Evolutionary conservation across 2,329 filamentous ascomycete genomes (phyloP), one percentile per base, ranked within the genome.

Genomic region (Diplocarpon mali): DNA sequence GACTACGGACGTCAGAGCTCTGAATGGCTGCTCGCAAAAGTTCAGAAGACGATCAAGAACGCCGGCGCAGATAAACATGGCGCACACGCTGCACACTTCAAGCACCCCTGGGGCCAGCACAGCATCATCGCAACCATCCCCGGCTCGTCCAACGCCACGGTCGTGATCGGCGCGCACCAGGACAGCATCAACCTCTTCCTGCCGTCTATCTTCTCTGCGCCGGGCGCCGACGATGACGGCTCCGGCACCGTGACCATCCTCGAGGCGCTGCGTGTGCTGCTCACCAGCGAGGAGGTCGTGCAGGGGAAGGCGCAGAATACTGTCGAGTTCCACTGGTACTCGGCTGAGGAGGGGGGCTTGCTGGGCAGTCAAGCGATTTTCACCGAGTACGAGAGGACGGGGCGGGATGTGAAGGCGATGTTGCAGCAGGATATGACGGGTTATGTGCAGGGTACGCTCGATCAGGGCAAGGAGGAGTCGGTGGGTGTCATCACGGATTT

Each of bases 361-460:
- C 74, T 94, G 3, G 88, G 88, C 47, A 90, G 83, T 57, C 88
- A 95, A 64, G 89, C 85, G 44, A 85, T 96, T 63, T 96, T 95
- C 70, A 73, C 76, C 40, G 68, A 76, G 7, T 96, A 96, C 60
- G 80, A 85, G 65, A 78, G 80, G 62, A 66, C 75, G 16, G 73
- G 75, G 28, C 76, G 81, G 20, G 79, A 90, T 53, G 74, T 96
- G 64, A 93, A 90, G 68, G 90, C 90, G 29, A 96, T 96, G 92
- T 76, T 96, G 44, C 90, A 96, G 69, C 90, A 96, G 66, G 90
- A 96, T 65, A 96, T 96, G 90, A 94, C 87, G 1, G 90, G 90
- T 14, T 95, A 83, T 62, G 75, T 88, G 5, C 78, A 89, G 62
- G 81, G 80, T 58, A 94, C 88, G 0, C 67, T 92, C 15, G 84